Base-by-base conservation (phyloP, 768 basidiomycete genomes). In the Mycena amicta region DNA sequence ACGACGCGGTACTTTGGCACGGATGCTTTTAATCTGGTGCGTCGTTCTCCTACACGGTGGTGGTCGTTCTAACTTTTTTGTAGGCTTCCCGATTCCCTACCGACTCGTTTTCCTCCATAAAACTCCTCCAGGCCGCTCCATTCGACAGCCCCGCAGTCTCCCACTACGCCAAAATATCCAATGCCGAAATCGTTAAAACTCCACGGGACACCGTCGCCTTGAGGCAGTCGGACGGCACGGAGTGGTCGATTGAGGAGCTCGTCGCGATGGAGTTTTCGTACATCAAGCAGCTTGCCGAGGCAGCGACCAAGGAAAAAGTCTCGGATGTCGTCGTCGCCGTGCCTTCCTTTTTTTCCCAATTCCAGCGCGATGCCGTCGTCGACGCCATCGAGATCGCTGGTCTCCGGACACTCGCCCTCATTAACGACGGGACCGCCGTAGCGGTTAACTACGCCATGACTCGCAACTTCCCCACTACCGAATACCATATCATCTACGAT, bases 391-490 rank as follows among this genome's bases (percentile, higher is more conserved):
- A 97, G 68, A 85, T 98, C 45, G 86, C 95, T 16, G 97, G 95
- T 2, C 75, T 99, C 46, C 84, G 83, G 26, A 87, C 90, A 1
- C 77, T 98, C 29, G 88, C 92, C 0, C 79, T 98, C 57, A 84
- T 99, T 53, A 90, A 95, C 65, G 97, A 99, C 66, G 96, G 96
- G 25, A 86, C 92, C 0, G 93, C 95, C 2, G 89, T 95, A n/a
- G 97, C 94, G 15, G 82, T 98, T 65, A 99, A 99, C 77, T 99
- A 92, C 68, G 97, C 97, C 41, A 97, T 98, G 94, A 94, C 95
- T 2, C 85, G 96, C 49, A 80, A 86, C 2, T 98, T 98, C 78
- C 76, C 89, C 0, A 76, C 75, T 2, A 85, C 87, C 0, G 90
- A 95, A 68, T 84, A 89, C 71, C 95, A 98, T 70, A 74, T 99